Base-by-base conservation (phyloP, 139 green algal species). In the Coelastrella sp. region DNA sequence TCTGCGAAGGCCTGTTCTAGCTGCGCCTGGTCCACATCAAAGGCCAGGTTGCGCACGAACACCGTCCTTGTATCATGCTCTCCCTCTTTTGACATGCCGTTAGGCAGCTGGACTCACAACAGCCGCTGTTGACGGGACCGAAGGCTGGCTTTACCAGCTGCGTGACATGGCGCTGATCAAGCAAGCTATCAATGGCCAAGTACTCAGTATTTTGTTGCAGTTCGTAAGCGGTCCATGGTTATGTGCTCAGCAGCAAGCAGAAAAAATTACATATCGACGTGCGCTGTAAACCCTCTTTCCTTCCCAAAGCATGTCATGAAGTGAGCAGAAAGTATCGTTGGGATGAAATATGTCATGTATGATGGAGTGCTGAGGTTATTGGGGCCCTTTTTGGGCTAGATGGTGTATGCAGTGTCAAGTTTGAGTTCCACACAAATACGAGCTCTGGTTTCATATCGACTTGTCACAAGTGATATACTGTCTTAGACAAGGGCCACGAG, bases 31-130 rank as follows among this genome's bases (percentile, higher is more conserved):
- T 91, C 91, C 0, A 95, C 89, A 15, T 93, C 91, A 80, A 96
- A 98, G 56, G 85, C 88, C 9, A 99, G 70, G 60, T 93, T 94
- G 4, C 96, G 89, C 27, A 99, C 95, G 75, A 99, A 99, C 0
- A 99, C 89, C 0, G 96, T 98, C 20, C 94, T 90, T 0, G 60
- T 19, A 88, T 97, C 94, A 70, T 24, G 35, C 8, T 80, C 25
- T 6, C 60, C 25, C 10, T 76, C 68, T 76, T 27, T 25, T 8
- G 68, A 76, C 68, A 76, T 76, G n/a, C 15, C 8, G 24, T 35
- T 8, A 25, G 68, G 68, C 10, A 19, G 7, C 10, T 25, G 7
- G 68, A 17, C 7, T 11, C 68, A 10, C 15, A 24, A 76, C 68
- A 76, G 68, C 68, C 68, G 68, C 68, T 76, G 68, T 24, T 76